Conservation (phyloP, 257 asterid genomes). For the Przewalskia tangutica region DNA sequence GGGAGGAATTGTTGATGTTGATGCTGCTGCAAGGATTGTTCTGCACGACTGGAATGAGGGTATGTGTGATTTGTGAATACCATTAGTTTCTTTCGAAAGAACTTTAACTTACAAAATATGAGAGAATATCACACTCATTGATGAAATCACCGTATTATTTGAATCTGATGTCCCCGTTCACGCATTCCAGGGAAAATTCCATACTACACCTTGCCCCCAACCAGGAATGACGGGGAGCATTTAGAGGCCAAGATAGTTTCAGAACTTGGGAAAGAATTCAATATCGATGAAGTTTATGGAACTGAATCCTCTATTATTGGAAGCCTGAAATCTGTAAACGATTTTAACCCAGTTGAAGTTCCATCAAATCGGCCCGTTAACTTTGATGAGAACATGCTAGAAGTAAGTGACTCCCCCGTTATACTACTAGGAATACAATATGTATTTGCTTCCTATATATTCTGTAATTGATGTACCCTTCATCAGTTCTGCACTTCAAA, state of each 20-base stretch:
- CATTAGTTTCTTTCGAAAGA: neutral
- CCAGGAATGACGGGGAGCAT: conserved; percentile 49
- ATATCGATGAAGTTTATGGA: conserved; percentile 79
- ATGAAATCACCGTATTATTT: neutral
- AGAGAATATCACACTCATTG: neutral
- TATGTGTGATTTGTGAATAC: conserved; percentile 16
- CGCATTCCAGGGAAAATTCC: conserved; percentile 72
- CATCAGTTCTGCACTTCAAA: neutral
- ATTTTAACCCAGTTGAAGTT: conserved; percentile 69
- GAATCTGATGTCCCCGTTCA: neutral
- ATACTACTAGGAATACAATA: neutral
- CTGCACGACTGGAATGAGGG: conserved; percentile 98
- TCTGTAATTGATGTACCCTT: neutral
- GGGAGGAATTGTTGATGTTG: conserved; percentile 80
- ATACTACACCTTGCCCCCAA: conserved; percentile 78
- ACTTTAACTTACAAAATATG: neutral
- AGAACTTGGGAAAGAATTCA: conserved; percentile 72
- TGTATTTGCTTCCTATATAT: neutral
- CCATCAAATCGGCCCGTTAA: conserved; percentile 56
- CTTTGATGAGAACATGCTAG: conserved; percentile 56
- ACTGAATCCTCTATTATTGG: conserved; percentile 77
- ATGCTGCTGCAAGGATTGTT: conserved; percentile 78
- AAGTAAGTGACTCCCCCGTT: conserved; percentile 37
- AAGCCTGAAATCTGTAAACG: conserved; percentile 72
- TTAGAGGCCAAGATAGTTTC: conserved; percentile 64